phyloP scores from a whole-genome alignment of 1,284 basidiomycete genomes.

The Malassezia slooffiae region DNA sequence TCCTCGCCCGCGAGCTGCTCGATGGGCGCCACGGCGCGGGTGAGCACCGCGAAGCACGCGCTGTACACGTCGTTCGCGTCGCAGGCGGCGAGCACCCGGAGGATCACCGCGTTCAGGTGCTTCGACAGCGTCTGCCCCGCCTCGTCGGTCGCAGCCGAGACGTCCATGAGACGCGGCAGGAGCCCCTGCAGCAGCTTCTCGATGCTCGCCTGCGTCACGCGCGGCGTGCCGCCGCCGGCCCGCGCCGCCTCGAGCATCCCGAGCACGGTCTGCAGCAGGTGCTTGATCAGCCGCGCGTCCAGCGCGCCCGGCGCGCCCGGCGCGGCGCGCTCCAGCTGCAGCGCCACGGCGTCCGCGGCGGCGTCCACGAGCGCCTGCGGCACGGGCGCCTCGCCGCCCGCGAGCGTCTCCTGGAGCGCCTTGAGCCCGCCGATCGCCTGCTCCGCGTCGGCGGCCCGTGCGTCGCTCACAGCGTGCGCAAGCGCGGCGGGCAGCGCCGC shows the following conservation, averaged over 20 bases:
- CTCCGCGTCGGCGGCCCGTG: conserved; percentile 55
- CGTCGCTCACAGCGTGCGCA: neutral
- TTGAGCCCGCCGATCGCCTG: conserved; percentile 88
- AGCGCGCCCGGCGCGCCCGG: neutral
- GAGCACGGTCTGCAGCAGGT: conserved; percentile 23
- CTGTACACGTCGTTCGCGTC: conserved; percentile 83
- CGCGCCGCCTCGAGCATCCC: conserved; percentile 9
- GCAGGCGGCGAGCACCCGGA: conserved; percentile 81
- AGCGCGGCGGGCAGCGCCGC: neutral
- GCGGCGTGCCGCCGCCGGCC: neutral
- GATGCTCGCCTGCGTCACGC: neutral
- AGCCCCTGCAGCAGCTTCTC: conserved; percentile 59
- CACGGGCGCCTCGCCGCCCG: neutral
- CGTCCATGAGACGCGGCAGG: conserved; percentile 78
- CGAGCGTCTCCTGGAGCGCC: conserved; percentile 38
- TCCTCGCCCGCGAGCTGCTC: conserved; percentile 50
- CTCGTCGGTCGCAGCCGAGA: conserved; percentile 34
- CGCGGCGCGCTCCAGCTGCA: neutral
- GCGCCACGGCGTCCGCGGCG: neutral
- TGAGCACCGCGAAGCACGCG: conserved; percentile 68
- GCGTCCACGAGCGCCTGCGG: neutral
- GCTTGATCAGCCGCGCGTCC: conserved; percentile 31
- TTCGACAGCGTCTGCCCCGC: conserved; percentile 65
- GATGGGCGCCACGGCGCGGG: conserved; percentile 78
- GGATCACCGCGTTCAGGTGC: conserved; percentile 95